These are phyloP conservation scores for Colletotrichum sp. DNA, from an alignment of 2,329 filamentous ascomycete species.

Conservation along the genomic window DNA sequence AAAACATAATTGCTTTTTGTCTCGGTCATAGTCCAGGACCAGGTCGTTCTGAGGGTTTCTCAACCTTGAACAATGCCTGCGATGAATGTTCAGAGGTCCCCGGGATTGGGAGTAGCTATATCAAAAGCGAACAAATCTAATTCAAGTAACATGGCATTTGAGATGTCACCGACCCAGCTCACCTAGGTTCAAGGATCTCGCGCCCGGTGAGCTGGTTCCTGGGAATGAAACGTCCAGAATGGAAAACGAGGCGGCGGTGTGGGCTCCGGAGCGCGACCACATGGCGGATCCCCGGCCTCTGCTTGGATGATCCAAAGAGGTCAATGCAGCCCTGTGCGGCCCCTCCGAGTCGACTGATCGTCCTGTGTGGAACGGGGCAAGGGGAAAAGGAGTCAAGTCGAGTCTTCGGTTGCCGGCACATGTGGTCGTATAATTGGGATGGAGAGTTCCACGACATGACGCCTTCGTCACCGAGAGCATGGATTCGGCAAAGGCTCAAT, in stretches of 20 bases:
- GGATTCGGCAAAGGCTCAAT: background rate
- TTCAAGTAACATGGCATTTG: background rate
- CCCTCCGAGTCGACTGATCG: background rate
- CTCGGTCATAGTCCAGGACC: background rate
- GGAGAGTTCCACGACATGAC: background rate
- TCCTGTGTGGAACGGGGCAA: background rate
- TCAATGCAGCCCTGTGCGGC: constrained; percentile 8
- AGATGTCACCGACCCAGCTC: background rate
- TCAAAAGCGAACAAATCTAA: background rate
- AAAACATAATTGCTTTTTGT: background rate
- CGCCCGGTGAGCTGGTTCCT: background rate
- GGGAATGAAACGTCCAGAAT: background rate
- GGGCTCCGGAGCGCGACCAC: background rate
- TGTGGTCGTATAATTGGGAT: constrained; percentile 4
- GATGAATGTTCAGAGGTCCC: background rate
- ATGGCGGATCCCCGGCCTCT: constrained; percentile 9
- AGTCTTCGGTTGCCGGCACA: background rate
- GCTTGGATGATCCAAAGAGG: constrained; percentile 5
- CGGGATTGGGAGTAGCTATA: background rate
- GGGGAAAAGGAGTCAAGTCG: background rate
- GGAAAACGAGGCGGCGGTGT: background rate
- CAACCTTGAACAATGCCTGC: background rate
- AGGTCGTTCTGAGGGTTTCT: background rate
- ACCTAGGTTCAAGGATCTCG: background rate
- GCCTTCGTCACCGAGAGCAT: background rate